phyloP scores from a whole-genome alignment of 75 land plant genomes.

The Cryptomeria japonica region DNA sequence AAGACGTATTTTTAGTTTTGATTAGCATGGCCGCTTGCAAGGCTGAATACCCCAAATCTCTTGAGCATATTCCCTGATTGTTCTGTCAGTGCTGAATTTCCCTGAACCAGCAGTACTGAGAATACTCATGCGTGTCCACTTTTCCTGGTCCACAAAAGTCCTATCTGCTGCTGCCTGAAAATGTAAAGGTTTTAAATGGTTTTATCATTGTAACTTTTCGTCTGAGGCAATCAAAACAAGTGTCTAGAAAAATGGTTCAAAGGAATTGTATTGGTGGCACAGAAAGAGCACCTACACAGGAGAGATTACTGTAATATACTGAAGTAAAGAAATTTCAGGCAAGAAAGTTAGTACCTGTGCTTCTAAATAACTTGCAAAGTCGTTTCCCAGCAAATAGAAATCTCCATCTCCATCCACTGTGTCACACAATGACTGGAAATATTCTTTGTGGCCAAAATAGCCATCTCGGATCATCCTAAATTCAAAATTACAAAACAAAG shows the following conservation, averaged over 20 bases:
- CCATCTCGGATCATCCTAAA: conserved; percentile 77
- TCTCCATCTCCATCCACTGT: conserved; percentile 56
- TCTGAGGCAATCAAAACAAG: background rate
- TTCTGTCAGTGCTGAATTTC: conserved; percentile 76
- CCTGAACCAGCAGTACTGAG: conserved; percentile 72
- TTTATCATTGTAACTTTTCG: background rate
- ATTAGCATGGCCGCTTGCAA: conserved; percentile 42
- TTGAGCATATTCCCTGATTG: conserved; percentile 68
- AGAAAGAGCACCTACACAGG: background rate
- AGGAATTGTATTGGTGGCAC: background rate
- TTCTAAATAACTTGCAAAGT: conserved; percentile 68
- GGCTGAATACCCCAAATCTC: conserved; percentile 67
- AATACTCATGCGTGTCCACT: conserved; percentile 81
- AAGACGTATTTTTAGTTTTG: background rate
- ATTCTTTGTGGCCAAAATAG: conserved; percentile 61
- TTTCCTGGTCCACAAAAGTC: conserved; percentile 64
- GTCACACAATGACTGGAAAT: conserved; percentile 74
- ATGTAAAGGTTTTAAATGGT: background rate
- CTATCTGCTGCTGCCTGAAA: conserved; percentile 71
- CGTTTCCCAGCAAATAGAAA: conserved; percentile 66
- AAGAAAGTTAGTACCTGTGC: conserved; percentile 53
- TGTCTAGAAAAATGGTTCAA: background rate
- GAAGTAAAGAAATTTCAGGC: background rate
- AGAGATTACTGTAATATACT: background rate
- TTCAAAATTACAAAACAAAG: background rate